phyloP scores from a whole-genome alignment of 73 alveolate genomes.

The Tetrahymena elliotti region DNA sequence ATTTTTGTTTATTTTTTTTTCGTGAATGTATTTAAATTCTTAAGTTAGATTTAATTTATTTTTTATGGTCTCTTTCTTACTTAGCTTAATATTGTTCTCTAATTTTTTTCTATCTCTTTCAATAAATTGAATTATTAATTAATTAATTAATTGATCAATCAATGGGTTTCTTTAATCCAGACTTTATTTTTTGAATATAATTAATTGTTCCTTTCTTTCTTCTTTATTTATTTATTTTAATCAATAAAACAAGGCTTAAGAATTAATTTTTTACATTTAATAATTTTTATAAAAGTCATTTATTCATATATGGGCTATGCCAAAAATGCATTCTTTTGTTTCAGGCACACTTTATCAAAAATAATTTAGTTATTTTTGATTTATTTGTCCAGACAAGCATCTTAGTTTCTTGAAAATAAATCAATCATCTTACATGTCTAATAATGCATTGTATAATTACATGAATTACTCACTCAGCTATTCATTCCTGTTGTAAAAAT shows the following conservation, averaged over 20 bases:
- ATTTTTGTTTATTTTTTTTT: no score
- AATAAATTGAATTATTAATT: neutral
- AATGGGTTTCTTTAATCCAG: neutral
- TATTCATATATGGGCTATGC: no score
- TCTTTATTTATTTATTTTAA: no score
- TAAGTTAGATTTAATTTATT: neutral
- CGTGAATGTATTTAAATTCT: neutral
- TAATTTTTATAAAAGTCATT: no score
- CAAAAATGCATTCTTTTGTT: neutral
- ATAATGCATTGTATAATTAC: neutral
- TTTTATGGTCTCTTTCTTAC: neutral
- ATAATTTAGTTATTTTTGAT: no score
- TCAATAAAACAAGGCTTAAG: neutral
- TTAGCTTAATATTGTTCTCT: neutral
- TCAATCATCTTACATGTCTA: neutral
- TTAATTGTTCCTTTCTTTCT: no score
- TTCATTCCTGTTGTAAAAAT: no score
- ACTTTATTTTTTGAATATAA: no score
- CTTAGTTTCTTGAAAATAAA: neutral
- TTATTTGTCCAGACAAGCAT: neutral
- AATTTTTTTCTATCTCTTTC: neutral
- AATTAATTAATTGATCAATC: no score
- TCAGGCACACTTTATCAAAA: neutral
- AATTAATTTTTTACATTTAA: neutral
- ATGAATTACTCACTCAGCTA: neutral